A percentile compares a stretch with the other conserved stretches of the same genome.
phyloP scores from a whole-genome alignment of 2,329 filamentous ascomycete genomes.

The Zymoseptoria passerinii region DNA sequence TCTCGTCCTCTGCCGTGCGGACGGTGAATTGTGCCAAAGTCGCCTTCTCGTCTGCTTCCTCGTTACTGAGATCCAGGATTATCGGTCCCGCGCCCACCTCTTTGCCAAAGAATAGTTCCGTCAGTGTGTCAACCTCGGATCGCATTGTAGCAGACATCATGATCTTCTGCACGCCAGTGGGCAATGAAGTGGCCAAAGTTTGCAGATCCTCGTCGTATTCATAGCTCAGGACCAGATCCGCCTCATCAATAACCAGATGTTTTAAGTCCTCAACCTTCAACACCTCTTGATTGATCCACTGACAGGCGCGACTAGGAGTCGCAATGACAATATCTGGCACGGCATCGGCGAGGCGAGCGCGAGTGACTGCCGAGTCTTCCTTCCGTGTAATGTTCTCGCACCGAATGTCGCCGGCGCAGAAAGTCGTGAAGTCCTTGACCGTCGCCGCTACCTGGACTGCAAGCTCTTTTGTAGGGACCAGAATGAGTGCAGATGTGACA shows the following conservation, averaged over 20 bases:
- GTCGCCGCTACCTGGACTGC: conserved; percentile 82
- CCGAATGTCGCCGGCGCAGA: conserved; percentile 75
- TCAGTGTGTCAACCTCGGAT: conserved; percentile 76
- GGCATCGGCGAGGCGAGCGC: conserved; percentile 68
- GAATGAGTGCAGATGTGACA: conserved; percentile 65
- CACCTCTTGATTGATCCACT: conserved; percentile 65
- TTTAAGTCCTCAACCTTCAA: conserved; percentile 63
- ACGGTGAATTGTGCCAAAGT: conserved; percentile 82
- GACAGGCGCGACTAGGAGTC: conserved; percentile 75
- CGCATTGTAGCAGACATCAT: conserved; percentile 92
- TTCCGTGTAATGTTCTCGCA: conserved; percentile 84
- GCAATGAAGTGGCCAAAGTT: conserved; percentile 66
- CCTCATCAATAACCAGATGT: conserved; percentile 85
- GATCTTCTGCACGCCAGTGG: conserved; percentile 79
- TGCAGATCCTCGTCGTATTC: conserved; percentile 88
- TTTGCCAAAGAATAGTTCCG: conserved; percentile 68
- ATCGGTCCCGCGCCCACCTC: conserved; percentile 50
- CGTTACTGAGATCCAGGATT: conserved; percentile 72
- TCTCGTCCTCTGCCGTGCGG: conserved; percentile 92
- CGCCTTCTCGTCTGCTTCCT: conserved; percentile 48
- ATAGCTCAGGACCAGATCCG: conserved; percentile 86
- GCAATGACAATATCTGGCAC: conserved; percentile 83
- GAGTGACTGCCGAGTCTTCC: conserved; percentile 79
- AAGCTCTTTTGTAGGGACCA: conserved; percentile 90
- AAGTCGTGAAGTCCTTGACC: conserved; percentile 66